These are phyloP conservation scores for Zygotorulaspora danielsina DNA, from an alignment of 805 yeast genomes.

Conservation along the genomic window DNA sequence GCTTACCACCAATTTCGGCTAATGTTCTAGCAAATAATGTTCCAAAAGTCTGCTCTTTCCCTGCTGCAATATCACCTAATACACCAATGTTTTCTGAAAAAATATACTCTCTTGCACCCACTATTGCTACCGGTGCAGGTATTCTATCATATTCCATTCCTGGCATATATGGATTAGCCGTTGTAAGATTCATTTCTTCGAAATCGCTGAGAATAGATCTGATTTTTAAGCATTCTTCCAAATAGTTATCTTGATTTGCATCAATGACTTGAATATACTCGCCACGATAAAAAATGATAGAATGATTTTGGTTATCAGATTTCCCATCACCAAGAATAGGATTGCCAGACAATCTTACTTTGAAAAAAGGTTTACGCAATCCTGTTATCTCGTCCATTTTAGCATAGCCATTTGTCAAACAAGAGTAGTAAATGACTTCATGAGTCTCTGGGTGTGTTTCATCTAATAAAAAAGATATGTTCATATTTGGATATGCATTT, in stretches of 20 bases:
- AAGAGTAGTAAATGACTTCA: slow-evolving; percentile 50
- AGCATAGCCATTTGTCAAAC: slow-evolving; percentile 60
- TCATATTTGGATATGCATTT: slow-evolving; percentile 65
- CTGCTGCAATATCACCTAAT: slow-evolving; percentile 94
- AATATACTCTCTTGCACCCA: slow-evolving; percentile 93
- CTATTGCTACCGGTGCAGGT: slow-evolving; percentile 78
- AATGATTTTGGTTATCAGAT: slow-evolving; percentile 90
- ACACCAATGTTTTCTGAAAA: slow-evolving; percentile 92
- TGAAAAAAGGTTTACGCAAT: slow-evolving; percentile 55
- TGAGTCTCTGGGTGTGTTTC: slow-evolving; percentile 32
- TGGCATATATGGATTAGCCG: slow-evolving; percentile 55
- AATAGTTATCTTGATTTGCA: slow-evolving; percentile 93
- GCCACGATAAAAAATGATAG: slow-evolving; percentile 83
- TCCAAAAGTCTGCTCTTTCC: slow-evolving; percentile 95
- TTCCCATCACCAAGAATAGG: slow-evolving; percentile 97
- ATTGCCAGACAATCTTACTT: slow-evolving; percentile 80
- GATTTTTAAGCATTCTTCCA: slow-evolving; percentile 90
- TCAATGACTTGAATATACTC: slow-evolving; percentile 93
- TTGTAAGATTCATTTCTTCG: slow-evolving; percentile 64
- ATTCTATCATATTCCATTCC: slow-evolving; percentile 44
- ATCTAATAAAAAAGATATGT: slow-evolving; percentile 52
- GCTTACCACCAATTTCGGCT: slow-evolving; percentile 90
- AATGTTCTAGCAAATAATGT: slow-evolving; percentile 89
- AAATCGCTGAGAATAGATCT: slow-evolving; percentile 85
- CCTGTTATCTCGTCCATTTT: slow-evolving; percentile 52